Base-by-base conservation (phyloP, 2,329 filamentous ascomycete genomes). In the Monilinia fructigena region DNA sequence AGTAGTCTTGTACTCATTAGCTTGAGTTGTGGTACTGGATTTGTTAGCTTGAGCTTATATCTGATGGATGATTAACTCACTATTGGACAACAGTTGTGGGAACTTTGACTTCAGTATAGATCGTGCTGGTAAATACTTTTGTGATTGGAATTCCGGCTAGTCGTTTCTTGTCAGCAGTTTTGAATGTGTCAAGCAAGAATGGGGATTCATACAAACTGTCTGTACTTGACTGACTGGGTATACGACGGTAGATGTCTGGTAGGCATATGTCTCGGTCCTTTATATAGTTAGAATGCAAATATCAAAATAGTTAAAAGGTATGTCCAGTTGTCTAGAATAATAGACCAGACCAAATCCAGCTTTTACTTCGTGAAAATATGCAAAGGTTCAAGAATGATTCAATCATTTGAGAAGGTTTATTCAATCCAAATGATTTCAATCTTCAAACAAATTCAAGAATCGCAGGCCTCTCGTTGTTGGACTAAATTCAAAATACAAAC, bases 171-270 rank as follows among this genome's bases (percentile, higher is more conserved):
- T 80, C 76, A 1, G 81, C 83, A 18, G 83, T 72, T 11, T 11
- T 12, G 18, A 40, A 8, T 31, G 6, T 16, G 26, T 58, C 14
- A 38, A 31, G 23, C 5, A 18, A 16, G 10, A 23, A 40, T 31
- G 18, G 10, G n/a, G 16, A 80, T 79, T 73, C 79, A 81, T 18
- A 82, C 74, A 20, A 76, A 82, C 64, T 4, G 80, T 82, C 75
- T 79, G 79, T 45, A 81, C 81, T 72, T 80, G 77, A 0, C 81
- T 83, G 20, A 84, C 73, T 8, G 81, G 79, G 72, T 79, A 81
- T 14, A 81, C 73, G 28, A 75, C 78, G 18, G 81, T 83, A 47
- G 50, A 76, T 74, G 65, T 74, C 59, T 42, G 70, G 40, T 76
- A 71, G 38, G 75, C 72, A 16, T 75, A 54, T 7, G 63, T 65